Evolutionary conservation across 78 protist genomes (phyloP).

Genomic region (Creolimax fragrantissima): DNA sequence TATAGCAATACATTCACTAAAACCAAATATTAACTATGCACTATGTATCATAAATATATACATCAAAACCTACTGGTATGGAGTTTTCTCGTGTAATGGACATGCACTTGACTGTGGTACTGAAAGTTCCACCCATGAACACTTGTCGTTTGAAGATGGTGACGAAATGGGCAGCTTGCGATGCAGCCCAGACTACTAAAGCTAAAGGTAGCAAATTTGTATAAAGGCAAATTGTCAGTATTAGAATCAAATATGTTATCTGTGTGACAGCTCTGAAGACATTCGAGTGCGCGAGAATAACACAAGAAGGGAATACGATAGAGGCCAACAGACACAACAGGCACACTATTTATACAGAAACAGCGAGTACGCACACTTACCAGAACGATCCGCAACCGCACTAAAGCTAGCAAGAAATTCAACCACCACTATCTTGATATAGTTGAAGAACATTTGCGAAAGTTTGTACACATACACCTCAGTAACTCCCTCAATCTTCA

Average conservation of each 20-base stretch:
- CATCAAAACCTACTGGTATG: neutral
- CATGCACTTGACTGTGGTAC: neutral
- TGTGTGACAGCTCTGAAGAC: no score
- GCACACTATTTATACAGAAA: no score
- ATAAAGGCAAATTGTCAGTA: neutral
- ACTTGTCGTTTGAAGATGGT: neutral
- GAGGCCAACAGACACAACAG: no score
- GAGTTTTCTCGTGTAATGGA: neutral
- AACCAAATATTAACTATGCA: neutral
- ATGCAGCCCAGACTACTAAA: neutral
- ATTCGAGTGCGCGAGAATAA: no score
- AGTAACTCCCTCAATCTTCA: neutral
- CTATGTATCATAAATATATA: neutral
- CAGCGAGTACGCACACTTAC: neutral
- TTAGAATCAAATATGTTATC: no score
- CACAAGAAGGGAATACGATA: no score
- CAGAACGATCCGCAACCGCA: neutral
- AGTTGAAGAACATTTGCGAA: neutral
- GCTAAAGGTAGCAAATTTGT: neutral
- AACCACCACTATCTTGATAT: neutral
- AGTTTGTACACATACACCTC: neutral
- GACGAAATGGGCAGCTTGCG: neutral
- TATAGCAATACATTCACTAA: neutral
- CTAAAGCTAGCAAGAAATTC: neutral
- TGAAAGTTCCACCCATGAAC: neutral